Conservation (phyloP, 2,329 filamentous ascomycete species). For the Alternaria infectoria region DNA sequence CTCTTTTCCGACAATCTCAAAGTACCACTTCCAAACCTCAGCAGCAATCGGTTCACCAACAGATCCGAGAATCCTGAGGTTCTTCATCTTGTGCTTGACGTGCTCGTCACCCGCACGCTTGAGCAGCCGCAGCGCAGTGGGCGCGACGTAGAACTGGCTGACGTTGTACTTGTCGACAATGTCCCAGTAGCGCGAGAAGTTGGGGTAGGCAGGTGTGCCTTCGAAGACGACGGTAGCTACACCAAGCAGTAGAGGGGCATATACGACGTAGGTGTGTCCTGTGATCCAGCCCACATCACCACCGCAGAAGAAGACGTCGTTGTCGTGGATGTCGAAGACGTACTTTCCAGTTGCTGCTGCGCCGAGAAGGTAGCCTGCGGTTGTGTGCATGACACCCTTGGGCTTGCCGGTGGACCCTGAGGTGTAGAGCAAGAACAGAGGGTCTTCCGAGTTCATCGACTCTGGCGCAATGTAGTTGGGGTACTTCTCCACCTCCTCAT, state of each 20-base stretch:
- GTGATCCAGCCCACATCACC: conserved; percentile 99
- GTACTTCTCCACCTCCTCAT: conserved; percentile 97
- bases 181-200: conserved; percentile 99
- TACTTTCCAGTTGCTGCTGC: conserved; percentile 96
- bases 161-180: conserved; percentile 94
- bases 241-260: conserved; percentile 90
- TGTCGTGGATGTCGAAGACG: conserved; percentile 96
- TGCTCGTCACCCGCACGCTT: conserved; percentile 96
- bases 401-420: conserved; percentile 98
- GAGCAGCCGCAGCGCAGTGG: conserved; percentile 87
- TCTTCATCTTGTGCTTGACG: conserved; percentile 87
- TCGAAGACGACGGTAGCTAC: conserved; percentile 96
- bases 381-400: conserved; percentile 98
- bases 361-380: conserved; percentile 91
- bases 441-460: conserved; percentile 90
- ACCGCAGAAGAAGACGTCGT: conserved; percentile 95
- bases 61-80: conserved; percentile 87
- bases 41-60: conserved; percentile 97
- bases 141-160: conserved; percentile 98
- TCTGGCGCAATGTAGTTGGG: conserved; percentile 90
- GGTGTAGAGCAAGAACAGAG: conserved; percentile 96
- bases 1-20: conserved; percentile 90
- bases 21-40: conserved; percentile 99
- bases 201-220: conserved; percentile 94
- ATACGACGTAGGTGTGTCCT: conserved; percentile 97